Evolutionary conservation across 371 early-diverging fungal genomes (phyloP).

Genomic region (Saksenaea vasiformis): DNA sequence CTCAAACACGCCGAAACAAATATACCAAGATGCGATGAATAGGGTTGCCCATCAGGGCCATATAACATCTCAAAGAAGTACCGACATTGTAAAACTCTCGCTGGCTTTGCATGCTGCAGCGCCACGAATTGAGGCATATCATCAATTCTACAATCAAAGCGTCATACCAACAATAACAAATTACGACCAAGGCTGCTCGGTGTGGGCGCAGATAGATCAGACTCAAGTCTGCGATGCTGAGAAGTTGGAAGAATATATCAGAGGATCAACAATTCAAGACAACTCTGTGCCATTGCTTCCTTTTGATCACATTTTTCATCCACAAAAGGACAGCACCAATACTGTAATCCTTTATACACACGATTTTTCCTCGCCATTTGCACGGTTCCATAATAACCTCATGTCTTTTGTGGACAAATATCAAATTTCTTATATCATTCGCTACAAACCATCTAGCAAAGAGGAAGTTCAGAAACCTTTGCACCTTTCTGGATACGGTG

Average conservation of each 20-base stretch:
- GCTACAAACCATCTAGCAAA: slow-evolving; percentile 51
- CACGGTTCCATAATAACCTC: slow-evolving; percentile 39
- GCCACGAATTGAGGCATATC: slow-evolving; percentile 79
- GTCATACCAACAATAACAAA: slow-evolving; percentile 45
- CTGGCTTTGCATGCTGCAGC: slow-evolving; percentile 72
- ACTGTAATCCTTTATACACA: slow-evolving; percentile 56
- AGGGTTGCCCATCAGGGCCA: slow-evolving; percentile 38
- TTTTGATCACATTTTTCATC: slow-evolving; percentile 29
- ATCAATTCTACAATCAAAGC: slow-evolving; percentile 72
- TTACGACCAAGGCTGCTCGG: slow-evolving; percentile 58
- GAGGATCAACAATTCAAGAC: slow-evolving; percentile 20
- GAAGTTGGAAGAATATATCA: slow-evolving; percentile 36
- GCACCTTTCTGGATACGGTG: slow-evolving; percentile 86
- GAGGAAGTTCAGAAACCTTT: slow-evolving; percentile 21
- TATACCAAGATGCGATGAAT: slow-evolving; percentile 48
- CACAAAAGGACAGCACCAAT: neutral
- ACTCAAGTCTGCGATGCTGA: slow-evolving; percentile 60
- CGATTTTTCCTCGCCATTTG: slow-evolving; percentile 45
- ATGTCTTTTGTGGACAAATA: slow-evolving; percentile 27
- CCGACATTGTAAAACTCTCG: slow-evolving; percentile 51
- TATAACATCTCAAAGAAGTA: slow-evolving; percentile 25
- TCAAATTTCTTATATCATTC: slow-evolving; percentile 46
- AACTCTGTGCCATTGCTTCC: slow-evolving; percentile 45
- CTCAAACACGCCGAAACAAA: slow-evolving; percentile 30
- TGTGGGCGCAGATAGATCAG: slow-evolving; percentile 75